These are phyloP conservation scores for Trichosanthes cucumerina DNA, from an alignment of 306 rosid species.

Conservation along the genomic window DNA sequence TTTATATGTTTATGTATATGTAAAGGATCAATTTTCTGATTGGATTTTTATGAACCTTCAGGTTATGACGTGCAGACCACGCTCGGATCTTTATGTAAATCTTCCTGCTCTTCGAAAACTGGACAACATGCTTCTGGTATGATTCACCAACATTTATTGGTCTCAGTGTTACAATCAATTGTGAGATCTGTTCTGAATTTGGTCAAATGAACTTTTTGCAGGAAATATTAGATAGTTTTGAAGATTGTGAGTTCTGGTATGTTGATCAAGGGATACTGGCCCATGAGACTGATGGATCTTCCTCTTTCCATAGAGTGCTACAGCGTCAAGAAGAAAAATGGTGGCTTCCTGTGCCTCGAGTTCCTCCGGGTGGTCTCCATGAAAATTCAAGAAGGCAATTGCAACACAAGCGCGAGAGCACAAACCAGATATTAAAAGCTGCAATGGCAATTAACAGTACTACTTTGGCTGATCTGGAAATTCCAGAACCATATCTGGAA, in stretches of 20 bases:
- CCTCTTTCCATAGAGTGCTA: conserved; percentile 56
- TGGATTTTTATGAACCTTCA: conserved; percentile 17
- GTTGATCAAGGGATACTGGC: conserved; percentile 83
- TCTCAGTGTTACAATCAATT: neutral
- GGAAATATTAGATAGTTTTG: conserved; percentile 77
- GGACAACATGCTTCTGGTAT: conserved; percentile 97
- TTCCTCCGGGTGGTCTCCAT: conserved; percentile 73
- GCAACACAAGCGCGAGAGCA: conserved; percentile 85
- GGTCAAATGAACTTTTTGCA: conserved; percentile 16
- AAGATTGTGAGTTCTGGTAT: conserved; percentile 77
- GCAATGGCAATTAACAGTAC: conserved; percentile 80
- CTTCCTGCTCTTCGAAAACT: conserved; percentile 88
- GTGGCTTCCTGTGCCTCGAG: conserved; percentile 97
- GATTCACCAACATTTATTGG: conserved; percentile 21
- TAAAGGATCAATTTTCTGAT: neutral
- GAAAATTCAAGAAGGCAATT: conserved; percentile 59
- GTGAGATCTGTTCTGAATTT: conserved; percentile 19
- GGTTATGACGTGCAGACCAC: conserved; percentile 91
- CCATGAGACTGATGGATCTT: conserved; percentile 54
- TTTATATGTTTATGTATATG: neutral
- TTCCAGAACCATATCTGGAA: conserved; percentile 78
- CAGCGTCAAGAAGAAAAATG: conserved; percentile 90
- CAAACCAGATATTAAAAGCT: conserved; percentile 80
- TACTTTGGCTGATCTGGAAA: conserved; percentile 70
- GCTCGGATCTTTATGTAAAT: conserved; percentile 82